These are phyloP conservation scores for Singerocomus rubriflavus DNA, from an alignment of 1,284 basidiomycete genomes.

Conservation along the genomic window DNA sequence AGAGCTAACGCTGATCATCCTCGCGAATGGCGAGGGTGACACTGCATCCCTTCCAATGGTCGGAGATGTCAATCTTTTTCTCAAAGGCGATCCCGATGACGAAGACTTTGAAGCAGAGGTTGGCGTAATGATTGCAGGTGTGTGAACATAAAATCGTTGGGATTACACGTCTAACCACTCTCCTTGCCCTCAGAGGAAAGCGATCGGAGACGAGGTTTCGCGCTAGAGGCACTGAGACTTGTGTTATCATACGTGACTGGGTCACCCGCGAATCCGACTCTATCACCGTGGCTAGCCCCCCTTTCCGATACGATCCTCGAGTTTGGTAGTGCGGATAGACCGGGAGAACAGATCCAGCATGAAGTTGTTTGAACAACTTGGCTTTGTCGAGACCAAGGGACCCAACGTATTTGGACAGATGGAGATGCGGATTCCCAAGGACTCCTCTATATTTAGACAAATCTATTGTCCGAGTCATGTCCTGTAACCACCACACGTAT, in stretches of 20 bases:
- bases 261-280: slow-evolving; percentile 8
- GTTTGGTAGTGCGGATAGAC: slow-evolving; percentile 56
- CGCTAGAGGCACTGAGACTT: slow-evolving; percentile 60
- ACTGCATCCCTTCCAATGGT: slow-evolving; percentile 66
- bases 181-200: slow-evolving; percentile 44
- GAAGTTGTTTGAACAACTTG: slow-evolving; percentile 45
- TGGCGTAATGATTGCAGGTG: slow-evolving; percentile 87
- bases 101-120: slow-evolving; percentile 55
- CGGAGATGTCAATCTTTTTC: slow-evolving; percentile 91
- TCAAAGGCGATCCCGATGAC: slow-evolving; percentile 51
- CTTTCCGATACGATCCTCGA: slow-evolving; percentile 37
- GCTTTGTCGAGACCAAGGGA: slow-evolving; percentile 43
- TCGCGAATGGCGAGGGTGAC: slow-evolving; percentile 45
- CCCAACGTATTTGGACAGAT: slow-evolving; percentile 50
- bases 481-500: background rate
- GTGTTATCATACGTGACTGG: slow-evolving; percentile 62
- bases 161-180: background rate
- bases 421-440: slow-evolving; percentile 37
- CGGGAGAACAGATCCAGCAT: slow-evolving; percentile 51
- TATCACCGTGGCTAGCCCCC: slow-evolving; percentile 16
- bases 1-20: slow-evolving; percentile 92
- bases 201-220: slow-evolving; percentile 66
- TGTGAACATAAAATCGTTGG: slow-evolving; percentile 13
- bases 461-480: slow-evolving; percentile 21
- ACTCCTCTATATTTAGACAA: slow-evolving; percentile 1